Conservation (phyloP, 1,284 basidiomycete species). For the Moesziomyces antarcticus region DNA sequence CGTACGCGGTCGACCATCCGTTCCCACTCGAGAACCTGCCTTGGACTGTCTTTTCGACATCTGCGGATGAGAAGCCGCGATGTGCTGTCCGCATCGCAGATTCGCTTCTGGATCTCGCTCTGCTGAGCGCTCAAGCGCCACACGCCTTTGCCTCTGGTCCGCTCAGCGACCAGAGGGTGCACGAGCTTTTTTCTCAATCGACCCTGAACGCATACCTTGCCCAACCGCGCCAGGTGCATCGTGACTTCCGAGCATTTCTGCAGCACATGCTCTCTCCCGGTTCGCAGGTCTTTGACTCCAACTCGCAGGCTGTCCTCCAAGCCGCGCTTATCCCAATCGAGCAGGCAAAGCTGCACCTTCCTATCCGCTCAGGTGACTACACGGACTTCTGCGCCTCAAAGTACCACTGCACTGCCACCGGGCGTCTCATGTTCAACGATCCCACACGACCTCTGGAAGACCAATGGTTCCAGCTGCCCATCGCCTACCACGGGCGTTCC, state of each 20-base stretch:
- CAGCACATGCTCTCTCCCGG: slow-evolving; percentile 12
- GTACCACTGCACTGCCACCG: slow-evolving; percentile 36
- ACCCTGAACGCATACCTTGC: slow-evolving; percentile 32
- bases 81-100: slow-evolving; percentile 38
- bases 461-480: slow-evolving; percentile 31
- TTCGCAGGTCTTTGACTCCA: not conserved
- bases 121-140: slow-evolving; percentile 4
- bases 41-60: slow-evolving; percentile 35
- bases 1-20: slow-evolving; percentile 17
- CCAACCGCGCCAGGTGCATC: not conserved
- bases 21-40: slow-evolving; percentile 49
- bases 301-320: not conserved
- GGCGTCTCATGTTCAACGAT: slow-evolving; percentile 35
- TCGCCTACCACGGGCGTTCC: slow-evolving; percentile 45
- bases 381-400: slow-evolving; percentile 44
- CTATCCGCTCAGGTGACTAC: slow-evolving; percentile 40
- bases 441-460: slow-evolving; percentile 32
- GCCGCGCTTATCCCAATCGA: slow-evolving; percentile 7
- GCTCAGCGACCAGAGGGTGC: not conserved
- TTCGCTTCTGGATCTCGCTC: slow-evolving; percentile 25
- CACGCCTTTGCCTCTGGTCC: not conserved
- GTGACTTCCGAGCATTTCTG: slow-evolving; percentile 14
- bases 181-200: slow-evolving; percentile 9
- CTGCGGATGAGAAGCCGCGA: not conserved
- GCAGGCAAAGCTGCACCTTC: slow-evolving; percentile 21